Percentiles rank a stretch among this genome's conserved stretches.
These are phyloP conservation scores for Euphorbia tirucalli DNA, from an alignment of 345 rosid genomes.

Conservation along the genomic window DNA sequence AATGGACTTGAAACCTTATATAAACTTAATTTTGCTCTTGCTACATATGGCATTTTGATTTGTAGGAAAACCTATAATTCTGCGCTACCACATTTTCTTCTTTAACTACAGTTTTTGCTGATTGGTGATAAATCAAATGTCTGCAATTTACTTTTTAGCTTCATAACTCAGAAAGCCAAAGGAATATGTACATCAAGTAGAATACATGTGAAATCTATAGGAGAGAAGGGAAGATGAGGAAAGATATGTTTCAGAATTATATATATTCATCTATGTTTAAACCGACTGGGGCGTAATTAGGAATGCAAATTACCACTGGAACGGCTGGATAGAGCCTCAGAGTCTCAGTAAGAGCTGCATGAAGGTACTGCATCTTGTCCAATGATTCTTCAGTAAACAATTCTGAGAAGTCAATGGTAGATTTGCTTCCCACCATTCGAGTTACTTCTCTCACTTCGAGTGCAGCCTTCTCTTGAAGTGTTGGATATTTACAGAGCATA, in stretches of 20 bases:
- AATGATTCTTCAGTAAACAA: conserved; percentile 35
- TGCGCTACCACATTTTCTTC: background rate
- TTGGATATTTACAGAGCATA: conserved; percentile 34
- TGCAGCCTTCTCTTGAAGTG: conserved; percentile 32
- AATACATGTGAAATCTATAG: too few species aligned
- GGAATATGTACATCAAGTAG: background rate
- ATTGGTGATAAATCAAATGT: too few species aligned
- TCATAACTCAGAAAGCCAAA: background rate
- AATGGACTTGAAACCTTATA: too few species aligned
- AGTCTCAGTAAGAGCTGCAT: conserved; percentile 37
- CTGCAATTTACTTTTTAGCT: background rate
- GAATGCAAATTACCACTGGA: conserved; percentile 33
- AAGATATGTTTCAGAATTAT: too few species aligned
- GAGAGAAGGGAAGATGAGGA: too few species aligned
- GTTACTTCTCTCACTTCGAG: conserved; percentile 25
- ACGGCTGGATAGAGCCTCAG: conserved; percentile 46
- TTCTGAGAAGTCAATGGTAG: conserved; percentile 27
- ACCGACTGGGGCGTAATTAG: background rate
- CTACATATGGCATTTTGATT: too few species aligned
- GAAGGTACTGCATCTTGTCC: conserved; percentile 42
- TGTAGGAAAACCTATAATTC: too few species aligned
- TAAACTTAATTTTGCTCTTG: too few species aligned
- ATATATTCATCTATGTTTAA: background rate
- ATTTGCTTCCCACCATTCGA: background rate
- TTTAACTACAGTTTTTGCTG: background rate